Evolutionary conservation across 2,329 filamentous ascomycete genomes (phyloP), one percentile per base, ranked within the genome.

Genomic region (Zarea fungicola): DNA sequence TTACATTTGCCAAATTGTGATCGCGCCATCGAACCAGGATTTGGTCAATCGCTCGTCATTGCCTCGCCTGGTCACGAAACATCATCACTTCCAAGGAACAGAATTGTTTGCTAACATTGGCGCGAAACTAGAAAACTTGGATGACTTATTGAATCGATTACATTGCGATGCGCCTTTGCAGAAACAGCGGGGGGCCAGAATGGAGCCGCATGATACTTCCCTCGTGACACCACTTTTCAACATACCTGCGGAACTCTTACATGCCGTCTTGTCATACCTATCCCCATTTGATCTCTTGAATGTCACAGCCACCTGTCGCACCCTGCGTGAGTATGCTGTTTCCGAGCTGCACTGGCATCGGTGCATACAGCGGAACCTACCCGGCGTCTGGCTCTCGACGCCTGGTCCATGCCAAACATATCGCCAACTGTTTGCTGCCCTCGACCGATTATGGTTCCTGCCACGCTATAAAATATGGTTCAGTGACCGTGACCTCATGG

Each of bases 381-480:
- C 85, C 0, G 68, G 77, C 28, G 60, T 72, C 47, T 54, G 57
- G 11, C 67, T 90, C 23, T 65, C 67, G 1, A 72, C 74, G 1
- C 73, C 83, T 0, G 75, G 73, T 6, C 83, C 84, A 6, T 83
- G 77, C 58, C 57, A 68, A 2, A 83, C 75, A 21, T 96, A 84
- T 66, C 80, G 80, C 50, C 76, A 85, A 22, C 77, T 96, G 3
- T 96, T 87, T 63, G 70, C 77, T 35, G 76, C 83, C 18, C 87
- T 93, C 62, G 78, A 93, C 54, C 84, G 85, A 0, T 81, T 84
- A 58, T 96, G 91, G 91, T 96, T 95, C 60, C 73, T 96, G 1
- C 76, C 87, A 0, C 81, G 79, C 44, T 75, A 87, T 62, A 91
- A 87, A 65, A 73, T 96, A 54, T 96, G 91, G 91, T 92, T 96